phyloP scores from a whole-genome alignment of 108 stramenopile genomes.

The Cyclotella baltica region DNA sequence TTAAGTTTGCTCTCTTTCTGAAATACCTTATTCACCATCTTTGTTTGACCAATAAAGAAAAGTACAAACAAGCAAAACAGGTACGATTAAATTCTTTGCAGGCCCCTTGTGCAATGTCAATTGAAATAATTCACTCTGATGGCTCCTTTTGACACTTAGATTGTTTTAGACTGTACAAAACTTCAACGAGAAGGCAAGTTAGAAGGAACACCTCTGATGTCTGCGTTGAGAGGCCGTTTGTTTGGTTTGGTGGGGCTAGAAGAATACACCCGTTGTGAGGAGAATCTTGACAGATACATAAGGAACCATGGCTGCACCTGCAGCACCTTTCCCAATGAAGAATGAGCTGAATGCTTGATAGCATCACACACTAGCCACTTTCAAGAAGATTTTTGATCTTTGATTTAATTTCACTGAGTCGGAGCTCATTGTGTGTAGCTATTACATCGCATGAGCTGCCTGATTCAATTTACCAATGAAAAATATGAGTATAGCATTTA shows the following conservation, averaged over 20 bases:
- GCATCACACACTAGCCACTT: too few species aligned
- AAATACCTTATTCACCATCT: constrained; percentile 30
- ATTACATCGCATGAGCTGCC: too few species aligned
- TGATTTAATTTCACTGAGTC: too few species aligned
- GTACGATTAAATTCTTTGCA: neutral
- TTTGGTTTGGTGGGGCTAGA: constrained; percentile 29
- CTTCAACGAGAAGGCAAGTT: constrained; percentile 34
- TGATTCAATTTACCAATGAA: too few species aligned
- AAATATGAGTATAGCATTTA: too few species aligned
- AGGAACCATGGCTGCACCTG: constrained; percentile 5
- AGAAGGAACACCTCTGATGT: constrained; percentile 37
- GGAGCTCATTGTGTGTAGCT: too few species aligned
- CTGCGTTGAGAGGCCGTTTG: constrained; percentile 34
- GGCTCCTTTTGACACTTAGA: neutral
- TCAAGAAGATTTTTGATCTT: too few species aligned
- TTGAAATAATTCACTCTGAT: too few species aligned
- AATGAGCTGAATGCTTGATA: too few species aligned
- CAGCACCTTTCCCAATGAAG: too few species aligned
- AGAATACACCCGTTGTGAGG: neutral
- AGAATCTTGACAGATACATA: neutral
- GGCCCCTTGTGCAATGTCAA: neutral
- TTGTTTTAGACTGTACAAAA: constrained; percentile 31
- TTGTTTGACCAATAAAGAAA: constrained; percentile 12
- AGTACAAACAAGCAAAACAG: constrained; percentile 15
- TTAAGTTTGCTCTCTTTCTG: constrained; percentile 40